Percentiles rank a stretch among this genome's conserved stretches.
Evolutionary conservation across 495 filamentous ascomycete genomes (phyloP).

Genomic region (Aspergillus asperescens): DNA sequence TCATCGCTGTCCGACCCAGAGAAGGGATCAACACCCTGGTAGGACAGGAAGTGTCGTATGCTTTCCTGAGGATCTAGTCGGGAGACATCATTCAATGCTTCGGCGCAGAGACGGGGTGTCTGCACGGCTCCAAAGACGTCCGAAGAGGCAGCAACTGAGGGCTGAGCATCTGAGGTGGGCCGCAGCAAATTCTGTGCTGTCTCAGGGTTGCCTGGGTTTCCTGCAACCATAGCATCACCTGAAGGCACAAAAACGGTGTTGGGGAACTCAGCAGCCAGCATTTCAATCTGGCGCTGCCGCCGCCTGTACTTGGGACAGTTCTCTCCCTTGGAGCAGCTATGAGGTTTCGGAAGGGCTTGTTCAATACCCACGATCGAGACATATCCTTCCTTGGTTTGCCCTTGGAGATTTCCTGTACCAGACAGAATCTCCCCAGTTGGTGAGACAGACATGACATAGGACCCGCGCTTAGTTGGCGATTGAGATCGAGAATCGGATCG

Average conservation of each 20-base stretch:
- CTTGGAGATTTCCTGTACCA: too few species aligned
- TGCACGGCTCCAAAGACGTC: conserved; percentile 65
- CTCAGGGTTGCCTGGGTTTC: conserved; percentile 44
- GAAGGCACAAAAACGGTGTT: too few species aligned
- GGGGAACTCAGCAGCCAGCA: too few species aligned
- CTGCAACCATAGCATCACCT: too few species aligned
- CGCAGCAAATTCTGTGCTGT: too few species aligned
- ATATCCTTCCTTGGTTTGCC: conserved; percentile 32
- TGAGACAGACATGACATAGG: too few species aligned
- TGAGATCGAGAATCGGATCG: conserved; percentile 21
- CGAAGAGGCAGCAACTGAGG: conserved; percentile 84
- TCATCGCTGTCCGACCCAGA: too few species aligned
- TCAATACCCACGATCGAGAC: conserved; percentile 92
- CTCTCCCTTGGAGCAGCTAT: conserved; percentile 86
- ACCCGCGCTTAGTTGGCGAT: too few species aligned
- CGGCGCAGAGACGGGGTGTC: conserved; percentile 62
- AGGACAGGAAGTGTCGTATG: conserved; percentile 78
- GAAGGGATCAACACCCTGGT: conserved; percentile 56
- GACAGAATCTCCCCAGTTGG: too few species aligned
- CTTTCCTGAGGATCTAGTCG: conserved; percentile 82
- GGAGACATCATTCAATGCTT: conserved; percentile 60
- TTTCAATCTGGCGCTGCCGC: conserved; percentile 11
- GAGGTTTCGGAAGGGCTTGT: conserved; percentile 75
- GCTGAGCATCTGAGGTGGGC: conserved; percentile 41
- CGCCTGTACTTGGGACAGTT: conserved; percentile 64